A percentile compares a stretch with the other conserved stretches of the same genome.
These are phyloP conservation scores for Colletotrichum horii DNA, from an alignment of 2,329 filamentous ascomycete genomes.

Conservation along the genomic window DNA sequence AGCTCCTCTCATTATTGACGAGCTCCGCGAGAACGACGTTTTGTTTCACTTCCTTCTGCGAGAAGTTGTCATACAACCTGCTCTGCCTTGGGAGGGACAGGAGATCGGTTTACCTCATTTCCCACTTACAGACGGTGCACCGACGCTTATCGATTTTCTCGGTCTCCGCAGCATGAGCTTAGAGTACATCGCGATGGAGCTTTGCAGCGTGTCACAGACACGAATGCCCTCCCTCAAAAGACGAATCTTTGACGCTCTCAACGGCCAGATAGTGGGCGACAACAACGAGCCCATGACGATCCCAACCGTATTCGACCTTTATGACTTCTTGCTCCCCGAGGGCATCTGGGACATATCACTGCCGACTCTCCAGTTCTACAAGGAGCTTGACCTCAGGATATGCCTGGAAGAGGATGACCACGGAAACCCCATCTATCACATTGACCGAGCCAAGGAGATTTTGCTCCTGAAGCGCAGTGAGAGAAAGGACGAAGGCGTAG, in stretches of 20 bases:
- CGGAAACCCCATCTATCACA: conserved; percentile 65
- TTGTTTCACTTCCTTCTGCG: conserved; percentile 77
- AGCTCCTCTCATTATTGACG: conserved; percentile 73
- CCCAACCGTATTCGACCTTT: conserved; percentile 86
- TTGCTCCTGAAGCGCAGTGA: conserved; percentile 73
- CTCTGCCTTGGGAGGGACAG: conserved; percentile 76
- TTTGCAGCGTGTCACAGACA: conserved; percentile 76
- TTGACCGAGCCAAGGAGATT: conserved; percentile 75
- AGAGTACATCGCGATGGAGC: conserved; percentile 85
- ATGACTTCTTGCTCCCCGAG: conserved; percentile 77
- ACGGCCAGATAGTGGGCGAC: conserved; percentile 74
- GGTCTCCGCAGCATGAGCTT: conserved; percentile 77
- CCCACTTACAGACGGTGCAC: conserved; percentile 69
- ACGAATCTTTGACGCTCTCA: conserved; percentile 73
- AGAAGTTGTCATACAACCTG: conserved; percentile 73
- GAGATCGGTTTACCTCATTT: conserved; percentile 68
- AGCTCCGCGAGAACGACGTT: conserved; percentile 81
- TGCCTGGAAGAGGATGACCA: conserved; percentile 68
- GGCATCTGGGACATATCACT: conserved; percentile 55
- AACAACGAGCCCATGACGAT: conserved; percentile 71
- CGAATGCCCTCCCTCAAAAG: conserved; percentile 74
- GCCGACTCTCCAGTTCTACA: conserved; percentile 64
- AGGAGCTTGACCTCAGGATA: conserved; percentile 69
- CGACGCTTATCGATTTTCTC: conserved; percentile 79
- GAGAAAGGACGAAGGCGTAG: conserved; percentile 50